phyloP scores from a whole-genome alignment of 257 asterid species.

The Nicotiana obtusifolia region DNA sequence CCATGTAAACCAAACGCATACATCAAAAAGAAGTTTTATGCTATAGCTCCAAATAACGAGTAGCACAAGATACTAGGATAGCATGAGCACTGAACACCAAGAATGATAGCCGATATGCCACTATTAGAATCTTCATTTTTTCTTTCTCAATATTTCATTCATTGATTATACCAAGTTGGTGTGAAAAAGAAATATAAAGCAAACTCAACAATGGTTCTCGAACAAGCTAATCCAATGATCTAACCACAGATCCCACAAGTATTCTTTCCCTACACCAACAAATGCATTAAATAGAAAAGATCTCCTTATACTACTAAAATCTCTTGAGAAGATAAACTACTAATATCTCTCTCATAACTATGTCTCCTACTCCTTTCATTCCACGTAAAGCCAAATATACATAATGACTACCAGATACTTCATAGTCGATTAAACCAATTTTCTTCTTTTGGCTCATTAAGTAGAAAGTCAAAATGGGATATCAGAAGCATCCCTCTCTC shows the following conservation, averaged over 20 bases:
- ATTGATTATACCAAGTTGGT: background rate
- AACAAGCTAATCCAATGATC: background rate
- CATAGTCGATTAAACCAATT: background rate
- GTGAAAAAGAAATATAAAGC: background rate
- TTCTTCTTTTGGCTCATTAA: background rate
- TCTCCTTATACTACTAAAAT: background rate
- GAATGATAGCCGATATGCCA: background rate
- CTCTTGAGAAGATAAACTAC: background rate
- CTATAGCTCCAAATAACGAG: background rate
- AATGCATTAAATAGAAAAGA: background rate
- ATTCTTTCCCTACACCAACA: background rate
- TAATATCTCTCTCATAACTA: background rate
- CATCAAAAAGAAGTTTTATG: background rate
- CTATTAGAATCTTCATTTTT: background rate
- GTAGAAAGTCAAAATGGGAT: background rate
- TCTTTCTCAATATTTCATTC: background rate
- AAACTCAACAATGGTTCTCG: background rate
- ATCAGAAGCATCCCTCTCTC: background rate
- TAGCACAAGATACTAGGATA: background rate
- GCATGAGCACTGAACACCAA: background rate
- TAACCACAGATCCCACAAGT: background rate
- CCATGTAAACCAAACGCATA: background rate
- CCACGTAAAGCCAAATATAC: background rate
- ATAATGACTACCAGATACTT: background rate
- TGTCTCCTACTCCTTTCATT: background rate